Evolutionary conservation across 371 early-diverging fungal species (phyloP).

Genomic region (Capillidium rhysosporum): DNA sequence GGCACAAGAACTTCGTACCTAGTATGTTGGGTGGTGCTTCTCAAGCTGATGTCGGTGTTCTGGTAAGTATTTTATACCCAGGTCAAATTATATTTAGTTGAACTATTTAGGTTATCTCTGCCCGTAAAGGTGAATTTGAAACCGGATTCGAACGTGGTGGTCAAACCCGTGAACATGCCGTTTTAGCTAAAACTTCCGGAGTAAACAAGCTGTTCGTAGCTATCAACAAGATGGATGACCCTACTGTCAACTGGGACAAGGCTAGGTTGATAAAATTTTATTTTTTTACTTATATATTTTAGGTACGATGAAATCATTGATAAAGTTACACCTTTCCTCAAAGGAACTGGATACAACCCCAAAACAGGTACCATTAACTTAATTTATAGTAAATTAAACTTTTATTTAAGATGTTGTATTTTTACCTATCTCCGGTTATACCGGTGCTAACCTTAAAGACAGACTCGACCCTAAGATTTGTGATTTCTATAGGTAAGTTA

Average conservation of each 20-base stretch:
- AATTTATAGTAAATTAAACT: background rate
- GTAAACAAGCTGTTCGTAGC: constrained; percentile 79
- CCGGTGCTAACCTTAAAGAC: constrained; percentile 91
- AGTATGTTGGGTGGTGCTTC: constrained; percentile 96
- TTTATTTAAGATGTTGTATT: constrained; percentile 42
- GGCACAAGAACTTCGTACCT: constrained; percentile 99
- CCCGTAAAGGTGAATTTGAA: constrained; percentile 99
- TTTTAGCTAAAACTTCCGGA: constrained; percentile 93
- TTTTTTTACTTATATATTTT: background rate
- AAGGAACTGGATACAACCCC: constrained; percentile 75
- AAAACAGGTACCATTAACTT: constrained; percentile 29
- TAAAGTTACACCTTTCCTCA: constrained; percentile 80
- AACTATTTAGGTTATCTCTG: constrained; percentile 59
- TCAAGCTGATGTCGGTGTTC: constrained; percentile 91
- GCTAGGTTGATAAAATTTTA: constrained; percentile 22
- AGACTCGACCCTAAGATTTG: constrained; percentile 32
- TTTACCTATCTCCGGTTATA: constrained; percentile 89
- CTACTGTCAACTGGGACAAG: constrained; percentile 86
- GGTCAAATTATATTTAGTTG: background rate
- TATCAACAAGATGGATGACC: constrained; percentile 98
- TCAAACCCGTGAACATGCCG: constrained; percentile 97
- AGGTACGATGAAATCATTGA: constrained; percentile 71
- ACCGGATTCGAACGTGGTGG: constrained; percentile 99
- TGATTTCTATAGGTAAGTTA: constrained; percentile 39
- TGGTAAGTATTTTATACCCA: constrained; percentile 21